These are phyloP conservation scores for Stagonosporopsis chrysanthemi DNA, from an alignment of 2,329 filamentous ascomycete genomes.

Conservation along the genomic window DNA sequence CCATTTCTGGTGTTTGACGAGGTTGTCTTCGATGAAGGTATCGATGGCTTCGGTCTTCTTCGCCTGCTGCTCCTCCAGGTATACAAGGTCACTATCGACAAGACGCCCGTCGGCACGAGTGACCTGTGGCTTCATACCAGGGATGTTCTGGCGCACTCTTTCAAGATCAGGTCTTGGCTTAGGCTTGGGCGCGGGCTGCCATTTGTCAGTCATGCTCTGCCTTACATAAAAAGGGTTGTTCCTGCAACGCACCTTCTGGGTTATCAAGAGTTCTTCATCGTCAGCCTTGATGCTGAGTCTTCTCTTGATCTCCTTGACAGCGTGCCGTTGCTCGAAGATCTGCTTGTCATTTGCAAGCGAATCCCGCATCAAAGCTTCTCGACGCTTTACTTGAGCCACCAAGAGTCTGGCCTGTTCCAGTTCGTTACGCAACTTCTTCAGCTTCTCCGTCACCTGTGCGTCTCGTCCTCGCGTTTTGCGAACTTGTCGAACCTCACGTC, in stretches of 20 bases:
- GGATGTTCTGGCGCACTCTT: constrained; percentile 71
- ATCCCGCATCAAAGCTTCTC: constrained; percentile 81
- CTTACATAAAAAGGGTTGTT: constrained; percentile 1
- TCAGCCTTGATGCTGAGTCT: constrained; percentile 88
- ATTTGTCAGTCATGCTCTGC: constrained; percentile 31
- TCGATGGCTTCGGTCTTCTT: constrained; percentile 85
- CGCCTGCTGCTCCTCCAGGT: constrained; percentile 76
- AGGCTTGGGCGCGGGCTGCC: constrained; percentile 49
- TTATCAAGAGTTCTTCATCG: constrained; percentile 84
- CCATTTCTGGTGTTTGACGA: constrained; percentile 89
- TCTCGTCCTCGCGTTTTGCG: constrained; percentile 95
- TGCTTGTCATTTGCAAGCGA: constrained; percentile 75
- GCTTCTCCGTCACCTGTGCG: constrained; percentile 91
- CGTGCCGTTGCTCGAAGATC: constrained; percentile 82
- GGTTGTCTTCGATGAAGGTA: constrained; percentile 83
- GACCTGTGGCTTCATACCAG: constrained; percentile 58
- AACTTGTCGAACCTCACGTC: constrained; percentile 90
- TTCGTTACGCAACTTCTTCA: constrained; percentile 89
- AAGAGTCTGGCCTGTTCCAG: constrained; percentile 87
- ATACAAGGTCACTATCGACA: constrained; percentile 76
- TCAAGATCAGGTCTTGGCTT: constrained; percentile 66
- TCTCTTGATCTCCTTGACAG: constrained; percentile 87
- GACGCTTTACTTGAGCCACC: constrained; percentile 76
- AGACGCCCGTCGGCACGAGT: constrained; percentile 73
- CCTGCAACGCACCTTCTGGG: constrained; percentile 77